Evolutionary conservation across 2,329 filamentous ascomycete genomes (phyloP).

Genomic region (Huntiella decipiens): DNA sequence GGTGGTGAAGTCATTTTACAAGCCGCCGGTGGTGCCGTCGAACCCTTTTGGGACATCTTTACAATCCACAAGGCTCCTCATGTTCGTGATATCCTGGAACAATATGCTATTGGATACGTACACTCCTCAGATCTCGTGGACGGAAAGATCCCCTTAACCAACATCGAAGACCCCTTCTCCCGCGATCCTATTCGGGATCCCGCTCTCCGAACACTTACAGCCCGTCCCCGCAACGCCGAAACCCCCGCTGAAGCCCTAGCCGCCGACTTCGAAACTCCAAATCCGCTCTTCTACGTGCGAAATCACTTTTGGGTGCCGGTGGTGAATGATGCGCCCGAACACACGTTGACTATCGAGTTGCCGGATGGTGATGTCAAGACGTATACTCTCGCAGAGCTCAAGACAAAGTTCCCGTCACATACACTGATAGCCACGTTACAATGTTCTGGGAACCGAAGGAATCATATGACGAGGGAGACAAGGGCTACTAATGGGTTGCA

Average conservation of each 20-base stretch:
- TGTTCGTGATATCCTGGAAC: slow-evolving; percentile 44
- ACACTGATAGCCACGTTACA: slow-evolving; percentile 37
- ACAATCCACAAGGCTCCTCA: slow-evolving; percentile 47
- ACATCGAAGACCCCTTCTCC: slow-evolving; percentile 41
- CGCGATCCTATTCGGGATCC: slow-evolving; percentile 33
- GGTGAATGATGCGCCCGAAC: slow-evolving; percentile 21
- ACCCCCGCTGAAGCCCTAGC: slow-evolving; percentile 31
- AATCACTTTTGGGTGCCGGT: slow-evolving; percentile 46
- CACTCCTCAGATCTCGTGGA: slow-evolving; percentile 39
- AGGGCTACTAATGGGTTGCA: slow-evolving; percentile 36
- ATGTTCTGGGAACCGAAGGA: slow-evolving; percentile 40
- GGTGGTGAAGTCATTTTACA: slow-evolving; percentile 49
- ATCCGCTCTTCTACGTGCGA: slow-evolving; percentile 37
- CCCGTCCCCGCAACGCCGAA: slow-evolving; percentile 42
- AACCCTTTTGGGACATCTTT: slow-evolving; percentile 54
- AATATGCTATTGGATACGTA: slow-evolving; percentile 44
- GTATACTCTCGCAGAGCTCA: slow-evolving; percentile 36
- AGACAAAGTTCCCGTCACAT: slow-evolving; percentile 28
- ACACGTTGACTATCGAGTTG: slow-evolving; percentile 35
- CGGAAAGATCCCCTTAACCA: slow-evolving; percentile 31
- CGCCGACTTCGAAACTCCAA: slow-evolving; percentile 33
- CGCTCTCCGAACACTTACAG: slow-evolving; percentile 30
- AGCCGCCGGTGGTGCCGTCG: slow-evolving; percentile 44
- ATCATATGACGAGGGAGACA: slow-evolving; percentile 33
- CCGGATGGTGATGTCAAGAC: slow-evolving; percentile 31